These are phyloP conservation scores for Blastobotrys raffinosifermentans DNA, from an alignment of 1,139 yeast species.

Conservation along the genomic window DNA sequence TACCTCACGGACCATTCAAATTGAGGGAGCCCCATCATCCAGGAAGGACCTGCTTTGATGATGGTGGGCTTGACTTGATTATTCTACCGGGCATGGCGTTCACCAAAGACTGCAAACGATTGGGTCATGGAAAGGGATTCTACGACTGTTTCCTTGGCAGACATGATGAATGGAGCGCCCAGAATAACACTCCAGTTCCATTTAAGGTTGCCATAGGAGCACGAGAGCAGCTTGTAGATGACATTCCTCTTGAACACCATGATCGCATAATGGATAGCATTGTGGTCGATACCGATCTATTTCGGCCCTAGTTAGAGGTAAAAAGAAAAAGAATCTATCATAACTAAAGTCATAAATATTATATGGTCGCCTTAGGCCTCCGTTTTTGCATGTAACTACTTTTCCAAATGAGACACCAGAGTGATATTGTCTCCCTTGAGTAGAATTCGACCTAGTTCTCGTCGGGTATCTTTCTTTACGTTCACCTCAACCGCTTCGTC, in stretches of 20 bases:
- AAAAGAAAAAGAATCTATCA: too few relatives aligned
- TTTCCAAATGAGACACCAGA: conserved; percentile 55
- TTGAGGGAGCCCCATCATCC: conserved; percentile 56
- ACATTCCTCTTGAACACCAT: conserved; percentile 62
- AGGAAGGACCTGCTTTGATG: conserved; percentile 22
- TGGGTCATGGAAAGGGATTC: conserved; percentile 93
- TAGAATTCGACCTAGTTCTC: conserved; percentile 47
- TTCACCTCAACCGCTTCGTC: conserved; percentile 77
- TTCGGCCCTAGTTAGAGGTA: background rate
- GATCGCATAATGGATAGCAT: conserved; percentile 63
- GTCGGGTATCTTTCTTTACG: conserved; percentile 39
- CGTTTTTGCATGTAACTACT: background rate
- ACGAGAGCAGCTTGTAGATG: conserved; percentile 55
- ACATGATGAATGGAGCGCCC: conserved; percentile 36
- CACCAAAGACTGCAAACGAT: conserved; percentile 45
- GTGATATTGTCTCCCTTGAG: conserved; percentile 94
- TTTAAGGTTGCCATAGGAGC: conserved; percentile 62
- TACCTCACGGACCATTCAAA: conserved; percentile 64
- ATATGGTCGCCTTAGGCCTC: background rate
- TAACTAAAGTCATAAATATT: conserved; percentile 2
- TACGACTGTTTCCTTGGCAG: conserved; percentile 72
- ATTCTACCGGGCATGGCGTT: conserved; percentile 87
- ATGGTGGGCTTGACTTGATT: conserved; percentile 56
- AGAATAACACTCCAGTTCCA: conserved; percentile 17
- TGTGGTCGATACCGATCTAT: conserved; percentile 34